Percentiles rank a stretch among this genome's conserved stretches.
phyloP scores from a whole-genome alignment of 1,284 basidiomycete species.

The Meripilus lineatus region DNA sequence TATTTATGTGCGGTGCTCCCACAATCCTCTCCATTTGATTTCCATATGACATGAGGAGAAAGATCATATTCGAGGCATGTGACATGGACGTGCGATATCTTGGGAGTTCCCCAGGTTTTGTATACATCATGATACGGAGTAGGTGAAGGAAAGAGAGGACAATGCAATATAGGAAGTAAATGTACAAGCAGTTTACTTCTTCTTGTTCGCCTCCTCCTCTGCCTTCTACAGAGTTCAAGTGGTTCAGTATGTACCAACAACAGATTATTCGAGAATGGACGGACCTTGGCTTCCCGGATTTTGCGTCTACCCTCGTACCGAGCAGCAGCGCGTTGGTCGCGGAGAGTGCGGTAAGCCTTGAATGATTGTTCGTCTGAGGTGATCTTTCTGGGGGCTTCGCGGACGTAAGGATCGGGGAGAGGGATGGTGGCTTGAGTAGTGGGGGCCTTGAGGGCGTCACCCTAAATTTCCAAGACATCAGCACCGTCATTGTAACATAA shows the following conservation, averaged over 20 bases:
- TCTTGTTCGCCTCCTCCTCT: constrained; percentile 90
- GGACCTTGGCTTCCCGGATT: constrained; percentile 72
- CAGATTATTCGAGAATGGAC: constrained; percentile 23
- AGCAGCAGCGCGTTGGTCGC: constrained; percentile 79
- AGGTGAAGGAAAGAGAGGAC: constrained; percentile 23
- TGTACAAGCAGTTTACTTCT: constrained; percentile 62
- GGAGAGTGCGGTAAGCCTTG: constrained; percentile 87
- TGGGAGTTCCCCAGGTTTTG: constrained; percentile 34
- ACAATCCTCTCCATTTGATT: constrained; percentile 2
- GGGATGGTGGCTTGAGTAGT: constrained; percentile 74
- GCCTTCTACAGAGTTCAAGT: constrained; percentile 56
- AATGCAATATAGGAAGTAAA: constrained; percentile 23
- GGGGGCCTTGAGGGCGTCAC: constrained; percentile 79
- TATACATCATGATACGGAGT: constrained; percentile 29
- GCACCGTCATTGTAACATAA: too few relatives aligned
- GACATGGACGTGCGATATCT: constrained; percentile 32
- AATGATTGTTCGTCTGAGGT: constrained; percentile 89
- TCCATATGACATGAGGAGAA: constrained; percentile 3
- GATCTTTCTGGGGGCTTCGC: constrained; percentile 92
- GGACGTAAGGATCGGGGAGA: constrained; percentile 62
- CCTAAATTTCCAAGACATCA: constrained; percentile 39
- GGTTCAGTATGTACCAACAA: constrained; percentile 14
- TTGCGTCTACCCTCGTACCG: constrained; percentile 89
- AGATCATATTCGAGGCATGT: constrained; percentile 27
- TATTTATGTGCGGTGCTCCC: too few relatives aligned